phyloP scores from a whole-genome alignment of 2,329 filamentous ascomycete genomes.

The Pseudogymnoascus sp. region DNA sequence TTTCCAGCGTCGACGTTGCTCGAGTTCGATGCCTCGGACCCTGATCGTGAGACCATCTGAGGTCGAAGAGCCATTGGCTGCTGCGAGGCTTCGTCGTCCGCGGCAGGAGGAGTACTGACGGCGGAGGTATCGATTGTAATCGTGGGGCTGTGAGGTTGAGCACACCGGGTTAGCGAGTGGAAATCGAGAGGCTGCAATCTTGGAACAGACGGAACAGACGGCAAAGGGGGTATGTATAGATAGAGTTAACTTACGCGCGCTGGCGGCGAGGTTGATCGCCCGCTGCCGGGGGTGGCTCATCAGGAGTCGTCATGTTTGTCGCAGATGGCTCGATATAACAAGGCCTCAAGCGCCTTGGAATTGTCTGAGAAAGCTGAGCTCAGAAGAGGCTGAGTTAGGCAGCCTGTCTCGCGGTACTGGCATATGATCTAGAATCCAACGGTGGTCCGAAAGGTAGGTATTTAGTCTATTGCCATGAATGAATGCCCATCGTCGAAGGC shows the following conservation, averaged over 20 bases:
- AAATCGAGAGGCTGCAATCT: slow-evolving; percentile 5
- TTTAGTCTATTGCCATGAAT: background rate
- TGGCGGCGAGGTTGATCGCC: slow-evolving; percentile 18
- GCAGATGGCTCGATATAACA: background rate
- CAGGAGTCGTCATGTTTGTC: background rate
- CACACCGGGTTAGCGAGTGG: slow-evolving; percentile 16
- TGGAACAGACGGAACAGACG: background rate
- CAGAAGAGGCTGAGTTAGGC: background rate
- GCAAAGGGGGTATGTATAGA: background rate
- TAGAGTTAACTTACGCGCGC: slow-evolving; percentile 25
- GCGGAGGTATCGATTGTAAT: slow-evolving; percentile 50
- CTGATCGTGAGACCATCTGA: slow-evolving; percentile 25
- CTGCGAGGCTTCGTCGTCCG: slow-evolving; percentile 25
- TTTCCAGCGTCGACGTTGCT: slow-evolving; percentile 4
- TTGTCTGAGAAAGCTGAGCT: background rate
- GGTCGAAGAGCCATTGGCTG: slow-evolving; percentile 26
- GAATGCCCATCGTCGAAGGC: background rate
- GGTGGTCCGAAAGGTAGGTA: background rate
- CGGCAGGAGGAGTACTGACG: slow-evolving; percentile 30
- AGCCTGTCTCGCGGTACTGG: background rate
- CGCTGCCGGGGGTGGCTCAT: background rate
- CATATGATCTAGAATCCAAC: slow-evolving; percentile 4
- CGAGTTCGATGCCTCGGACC: background rate
- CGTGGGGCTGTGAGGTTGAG: slow-evolving; percentile 32
- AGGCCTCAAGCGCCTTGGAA: background rate